Base-by-base conservation (phyloP, 1,284 basidiomycete species). In the Caloboletus firmus region DNA sequence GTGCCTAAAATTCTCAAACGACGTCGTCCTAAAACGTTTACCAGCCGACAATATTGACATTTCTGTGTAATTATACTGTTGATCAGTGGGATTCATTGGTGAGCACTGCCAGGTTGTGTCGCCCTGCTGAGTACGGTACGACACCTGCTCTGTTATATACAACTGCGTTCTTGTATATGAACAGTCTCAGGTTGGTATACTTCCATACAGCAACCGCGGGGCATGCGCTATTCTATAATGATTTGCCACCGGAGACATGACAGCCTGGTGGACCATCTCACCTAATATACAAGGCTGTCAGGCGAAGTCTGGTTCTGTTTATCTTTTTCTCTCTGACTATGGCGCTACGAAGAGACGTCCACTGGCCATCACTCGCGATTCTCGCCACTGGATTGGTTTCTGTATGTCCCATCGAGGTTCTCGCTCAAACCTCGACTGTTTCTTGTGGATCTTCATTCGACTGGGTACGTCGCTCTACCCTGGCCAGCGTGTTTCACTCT, bases 381-480 rank as follows among this genome's bases (percentile, higher is more conserved):
- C 54, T 71, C 20, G 28, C 45, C 4, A 26, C 46, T 9, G 59
- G 47, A 11, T 42, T 61, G 10, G 55, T 68, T 26, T 49, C 47
- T 15, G 12, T 48, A 3, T 51, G 51, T n/a, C 69, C 61, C 0
- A 4, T 30, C 17, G 37, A 45, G 18, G 36, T 47, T 31, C 44
- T 51, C 8, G 70, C 69, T 20, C 67, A 69, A 41, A 30, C 48
- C 4, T 41, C 67, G 11, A 8, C 35, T 8, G 67, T 13, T 18
- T 34, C 18, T 13, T 69, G 70, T 56, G 17, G 51, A 0, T 37
- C 59, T 28, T 43, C 48, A 28, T 72, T 58, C 28, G 13, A 17
- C 47, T 69, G 66, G 70, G 67, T 72, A 45, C 18, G 58, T 48
- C 15, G 3, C 15, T 28, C 9, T 10, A 1, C n/a, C 12, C 18